Conservation (phyloP, 208 protist species). For the Leishmania tropica region DNA sequence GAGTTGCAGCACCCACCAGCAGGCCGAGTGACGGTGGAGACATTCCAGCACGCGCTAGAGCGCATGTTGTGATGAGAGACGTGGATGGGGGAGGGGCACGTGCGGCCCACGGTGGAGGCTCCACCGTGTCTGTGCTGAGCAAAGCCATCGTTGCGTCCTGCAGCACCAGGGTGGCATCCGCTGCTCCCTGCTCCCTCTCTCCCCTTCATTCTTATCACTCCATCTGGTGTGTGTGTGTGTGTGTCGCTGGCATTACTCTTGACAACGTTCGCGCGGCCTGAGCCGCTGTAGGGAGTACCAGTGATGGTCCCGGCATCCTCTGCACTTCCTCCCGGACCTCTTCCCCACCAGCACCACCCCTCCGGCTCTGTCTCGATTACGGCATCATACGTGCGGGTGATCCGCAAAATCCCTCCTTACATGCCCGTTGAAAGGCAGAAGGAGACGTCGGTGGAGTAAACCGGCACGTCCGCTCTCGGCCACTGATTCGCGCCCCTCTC, state of each 20-base stretch:
- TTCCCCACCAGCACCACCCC: too few species aligned
- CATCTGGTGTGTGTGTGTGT: background rate
- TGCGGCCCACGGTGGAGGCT: background rate
- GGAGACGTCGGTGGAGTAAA: background rate
- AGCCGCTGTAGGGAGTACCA: background rate
- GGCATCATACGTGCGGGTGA: background rate
- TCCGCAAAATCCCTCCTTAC: background rate
- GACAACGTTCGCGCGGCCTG: background rate
- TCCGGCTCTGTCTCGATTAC: background rate
- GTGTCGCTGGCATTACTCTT: background rate
- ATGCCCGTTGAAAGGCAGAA: background rate
- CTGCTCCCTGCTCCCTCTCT: background rate
- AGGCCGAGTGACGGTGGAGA: constrained; percentile 29
- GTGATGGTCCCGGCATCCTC: background rate
- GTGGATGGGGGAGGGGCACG: background rate
- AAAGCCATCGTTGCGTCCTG: background rate
- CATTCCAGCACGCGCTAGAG: constrained; percentile 37
- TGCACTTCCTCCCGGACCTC: background rate
- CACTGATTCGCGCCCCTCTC: background rate
- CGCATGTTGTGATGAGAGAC: constrained; percentile 12
- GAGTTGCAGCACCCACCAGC: constrained; percentile 13
- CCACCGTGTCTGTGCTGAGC: background rate
- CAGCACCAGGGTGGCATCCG: background rate
- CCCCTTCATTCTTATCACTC: background rate
- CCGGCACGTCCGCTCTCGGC: background rate